Evolutionary conservation across 2,329 filamentous ascomycete genomes (phyloP).

Genomic region (Monosporascus sp.): DNA sequence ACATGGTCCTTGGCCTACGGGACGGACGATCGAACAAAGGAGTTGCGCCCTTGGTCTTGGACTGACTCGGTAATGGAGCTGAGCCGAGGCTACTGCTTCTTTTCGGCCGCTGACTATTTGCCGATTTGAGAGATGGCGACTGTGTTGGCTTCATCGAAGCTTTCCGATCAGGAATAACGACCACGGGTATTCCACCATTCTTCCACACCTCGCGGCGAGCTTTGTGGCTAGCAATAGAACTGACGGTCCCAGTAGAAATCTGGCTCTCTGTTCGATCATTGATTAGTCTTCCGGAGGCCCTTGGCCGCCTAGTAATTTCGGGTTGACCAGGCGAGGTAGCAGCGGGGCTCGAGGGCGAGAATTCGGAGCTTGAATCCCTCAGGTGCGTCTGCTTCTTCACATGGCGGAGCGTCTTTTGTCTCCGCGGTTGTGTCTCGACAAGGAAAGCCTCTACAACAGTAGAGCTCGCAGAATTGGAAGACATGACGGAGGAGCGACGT

Average conservation of each 20-base stretch:
- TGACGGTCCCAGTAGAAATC: slow-evolving; percentile 41
- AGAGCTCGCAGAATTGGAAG: slow-evolving; percentile 48
- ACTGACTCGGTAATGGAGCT: slow-evolving; percentile 35
- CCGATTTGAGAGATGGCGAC: slow-evolving; percentile 53
- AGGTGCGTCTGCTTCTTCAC: slow-evolving; percentile 46
- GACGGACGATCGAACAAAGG: slow-evolving; percentile 37
- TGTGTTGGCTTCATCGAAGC: slow-evolving; percentile 47
- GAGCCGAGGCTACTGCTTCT: slow-evolving; percentile 49
- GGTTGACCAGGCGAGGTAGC: slow-evolving; percentile 33
- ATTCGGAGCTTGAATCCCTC: slow-evolving; percentile 36
- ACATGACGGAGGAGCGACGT: slow-evolving; percentile 48
- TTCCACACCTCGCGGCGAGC: slow-evolving; percentile 55
- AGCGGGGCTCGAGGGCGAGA: slow-evolving; percentile 37
- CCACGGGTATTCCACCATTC: slow-evolving; percentile 55
- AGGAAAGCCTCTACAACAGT: slow-evolving; percentile 54
- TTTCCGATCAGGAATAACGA: slow-evolving; percentile 54
- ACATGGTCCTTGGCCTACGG: slow-evolving; percentile 36
- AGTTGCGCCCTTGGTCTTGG: slow-evolving; percentile 36
- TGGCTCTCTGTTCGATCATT: slow-evolving; percentile 39
- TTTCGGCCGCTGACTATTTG: slow-evolving; percentile 52
- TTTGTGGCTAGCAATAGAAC: slow-evolving; percentile 47
- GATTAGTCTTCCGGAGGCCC: slow-evolving; percentile 21
- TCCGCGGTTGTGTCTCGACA: slow-evolving; percentile 43
- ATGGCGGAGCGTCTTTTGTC: slow-evolving; percentile 53
- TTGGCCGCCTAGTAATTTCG: slow-evolving; percentile 23